Evolutionary conservation across 2,329 filamentous ascomycete genomes (phyloP).

Genomic region (Fusarium sp.): DNA sequence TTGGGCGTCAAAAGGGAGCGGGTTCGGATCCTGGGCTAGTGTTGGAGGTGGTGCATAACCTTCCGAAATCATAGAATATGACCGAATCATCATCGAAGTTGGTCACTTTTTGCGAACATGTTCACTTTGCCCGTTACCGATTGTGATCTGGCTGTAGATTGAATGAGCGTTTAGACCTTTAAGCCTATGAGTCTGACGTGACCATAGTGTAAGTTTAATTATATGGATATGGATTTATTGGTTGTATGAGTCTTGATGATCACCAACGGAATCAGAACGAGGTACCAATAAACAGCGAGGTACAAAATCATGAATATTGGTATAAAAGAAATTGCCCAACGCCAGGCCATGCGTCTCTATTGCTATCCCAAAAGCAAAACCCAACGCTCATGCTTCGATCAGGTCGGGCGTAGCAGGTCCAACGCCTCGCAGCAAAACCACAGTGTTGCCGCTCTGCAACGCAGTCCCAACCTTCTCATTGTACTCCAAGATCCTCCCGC

Average conservation of each 20-base stretch:
- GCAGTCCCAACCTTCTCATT: constrained; percentile 82
- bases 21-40: constrained; percentile 36
- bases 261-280: too few species aligned
- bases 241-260: too few species aligned
- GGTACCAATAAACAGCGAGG: neutral
- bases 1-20: constrained; percentile 77
- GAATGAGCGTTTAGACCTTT: too few species aligned
- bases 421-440: constrained; percentile 87
- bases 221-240: too few species aligned
- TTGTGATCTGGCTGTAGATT: too few species aligned
- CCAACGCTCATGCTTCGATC: constrained; percentile 60
- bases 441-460: constrained; percentile 84
- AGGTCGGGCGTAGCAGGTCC: constrained; percentile 77
- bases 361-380: constrained; percentile 1
- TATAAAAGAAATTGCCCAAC: constrained; percentile 27
- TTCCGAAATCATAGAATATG: neutral
- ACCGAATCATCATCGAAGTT: neutral
- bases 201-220: too few species aligned
- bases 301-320: neutral
- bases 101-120: too few species aligned
- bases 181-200: too few species aligned
- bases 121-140: too few species aligned
- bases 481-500: constrained; percentile 86
- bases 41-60: constrained; percentile 18
- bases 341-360: constrained; percentile 35